Base-by-base conservation (phyloP, 768 basidiomycete genomes). In the Sarcomyxa edulis region DNA sequence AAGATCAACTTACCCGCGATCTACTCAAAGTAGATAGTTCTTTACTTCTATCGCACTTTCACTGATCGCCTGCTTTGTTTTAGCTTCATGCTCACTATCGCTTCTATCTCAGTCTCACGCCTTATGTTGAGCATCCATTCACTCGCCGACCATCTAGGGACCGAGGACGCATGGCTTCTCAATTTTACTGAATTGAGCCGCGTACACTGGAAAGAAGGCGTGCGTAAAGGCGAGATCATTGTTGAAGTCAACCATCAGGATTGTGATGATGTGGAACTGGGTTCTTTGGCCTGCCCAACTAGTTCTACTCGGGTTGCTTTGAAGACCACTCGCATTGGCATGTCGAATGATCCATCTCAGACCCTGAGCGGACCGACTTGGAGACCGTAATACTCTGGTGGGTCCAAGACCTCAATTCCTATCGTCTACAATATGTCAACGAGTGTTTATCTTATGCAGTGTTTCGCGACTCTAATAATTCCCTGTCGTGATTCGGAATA, bases 141-240 rank as follows among this genome's bases (percentile, higher is more conserved):
- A 2, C 50, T 72, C n/a, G 65, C 72, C 11, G 54, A 60, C 19
- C 54, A 56, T 12, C 49, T 65, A 14, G 62, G 67, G 22, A 64
- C 70, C 6, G 62, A 66, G 24, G 59, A 65, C 2, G 56, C 59
- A 8, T 71, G 64, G 68, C 51, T 72, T 6, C 58, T 74, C 16
- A 71, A 58, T 47, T 61, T 66, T 42, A 60, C 64, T 5, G 69
- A 73, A 50, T 56, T 73, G 18, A 64, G 61, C 27, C 66, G 70
- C 18, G 60, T 72, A 3, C 56, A 48, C 1, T 69, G 66, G 62
- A 58, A 54, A 18, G 50, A 20, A 8, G 69, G 67, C 6, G 44
- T 46, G 6, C 56, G 45, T 20, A 61, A 62, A 28, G 61, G 66
- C 10, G 69, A 69, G 41, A 51, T 71, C 14, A 55, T 63, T 32